Evolutionary conservation across 345 rosid genomes (phyloP).

Genomic region (Citrus medica): DNA sequence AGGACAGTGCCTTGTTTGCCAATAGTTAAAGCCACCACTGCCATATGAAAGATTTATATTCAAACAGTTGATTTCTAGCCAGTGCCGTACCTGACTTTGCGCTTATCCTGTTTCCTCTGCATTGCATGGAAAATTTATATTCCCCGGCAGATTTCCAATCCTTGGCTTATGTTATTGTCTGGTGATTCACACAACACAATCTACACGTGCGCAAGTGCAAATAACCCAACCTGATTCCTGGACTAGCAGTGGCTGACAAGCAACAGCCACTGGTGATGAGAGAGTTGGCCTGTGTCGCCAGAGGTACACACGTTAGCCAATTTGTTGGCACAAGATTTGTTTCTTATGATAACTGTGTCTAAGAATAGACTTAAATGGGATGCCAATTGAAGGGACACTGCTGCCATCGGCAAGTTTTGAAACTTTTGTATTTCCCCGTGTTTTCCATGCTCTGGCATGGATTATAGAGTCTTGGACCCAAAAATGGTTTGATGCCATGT

Average conservation of each 20-base stretch:
- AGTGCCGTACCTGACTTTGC: too few relatives aligned
- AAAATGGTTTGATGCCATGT: not conserved
- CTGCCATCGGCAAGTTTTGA: not conserved
- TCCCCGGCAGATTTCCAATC: not conserved
- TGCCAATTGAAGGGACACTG: not conserved
- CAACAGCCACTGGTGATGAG: not conserved
- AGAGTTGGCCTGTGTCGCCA: not conserved
- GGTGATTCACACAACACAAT: not conserved
- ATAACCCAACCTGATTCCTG: not conserved
- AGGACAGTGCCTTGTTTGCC: fast-evolving
- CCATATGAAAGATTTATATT: not conserved
- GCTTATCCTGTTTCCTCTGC: too few relatives aligned
- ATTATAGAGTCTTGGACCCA: not conserved
- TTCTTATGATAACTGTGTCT: not conserved
- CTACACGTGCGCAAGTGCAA: not conserved
- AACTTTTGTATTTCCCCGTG: not conserved
- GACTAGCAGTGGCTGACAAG: conserved; percentile 2
- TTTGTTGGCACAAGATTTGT: not conserved
- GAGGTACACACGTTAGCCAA: not conserved
- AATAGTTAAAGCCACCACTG: too few relatives aligned
- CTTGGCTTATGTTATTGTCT: not conserved
- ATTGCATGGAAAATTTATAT: too few relatives aligned
- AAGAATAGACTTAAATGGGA: not conserved
- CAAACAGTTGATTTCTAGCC: not conserved
- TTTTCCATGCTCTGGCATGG: not conserved